phyloP scores from a whole-genome alignment of 169 alveolate genomes.

The Plasmodium relictum region DNA sequence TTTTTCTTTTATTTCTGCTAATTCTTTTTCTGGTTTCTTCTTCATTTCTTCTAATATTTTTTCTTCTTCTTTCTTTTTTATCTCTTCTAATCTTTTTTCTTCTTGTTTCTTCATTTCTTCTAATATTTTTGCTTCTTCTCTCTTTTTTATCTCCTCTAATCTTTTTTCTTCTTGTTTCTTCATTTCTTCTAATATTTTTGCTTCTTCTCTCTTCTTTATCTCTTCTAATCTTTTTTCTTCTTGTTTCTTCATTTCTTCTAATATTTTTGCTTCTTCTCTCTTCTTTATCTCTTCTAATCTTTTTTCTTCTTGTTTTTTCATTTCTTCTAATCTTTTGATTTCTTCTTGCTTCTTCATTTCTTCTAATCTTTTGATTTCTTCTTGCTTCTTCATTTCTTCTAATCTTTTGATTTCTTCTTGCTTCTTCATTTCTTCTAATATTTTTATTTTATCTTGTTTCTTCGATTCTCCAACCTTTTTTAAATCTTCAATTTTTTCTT shows the following conservation, averaged over 20 bases:
- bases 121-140: not conserved
- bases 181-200: too few relatives aligned
- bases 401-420: not conserved
- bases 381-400: conserved; percentile 2
- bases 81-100: conserved; percentile 32
- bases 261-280: conserved; percentile 1
- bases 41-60: not conserved
- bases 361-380: conserved; percentile 20
- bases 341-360: conserved; percentile 16
- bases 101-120: conserved; percentile 21
- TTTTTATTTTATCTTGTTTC: not conserved
- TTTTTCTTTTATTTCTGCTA: not conserved
- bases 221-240: conserved; percentile 10
- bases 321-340: not conserved
- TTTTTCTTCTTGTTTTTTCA: conserved; percentile 19
- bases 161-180: not conserved
- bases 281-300: conserved; percentile 1
- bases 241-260: too few relatives aligned
- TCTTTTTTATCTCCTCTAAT: conserved; percentile 16
- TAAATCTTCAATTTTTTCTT: not conserved
- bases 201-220: conserved; percentile 3
- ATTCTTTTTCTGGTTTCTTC: not conserved
- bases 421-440: conserved; percentile 8
- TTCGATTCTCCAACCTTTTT: conserved; percentile 8
- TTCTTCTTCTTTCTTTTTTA: conserved; percentile 20